phyloP scores from a whole-genome alignment of 1,284 basidiomycete species.

The Tylopilus sp. region DNA sequence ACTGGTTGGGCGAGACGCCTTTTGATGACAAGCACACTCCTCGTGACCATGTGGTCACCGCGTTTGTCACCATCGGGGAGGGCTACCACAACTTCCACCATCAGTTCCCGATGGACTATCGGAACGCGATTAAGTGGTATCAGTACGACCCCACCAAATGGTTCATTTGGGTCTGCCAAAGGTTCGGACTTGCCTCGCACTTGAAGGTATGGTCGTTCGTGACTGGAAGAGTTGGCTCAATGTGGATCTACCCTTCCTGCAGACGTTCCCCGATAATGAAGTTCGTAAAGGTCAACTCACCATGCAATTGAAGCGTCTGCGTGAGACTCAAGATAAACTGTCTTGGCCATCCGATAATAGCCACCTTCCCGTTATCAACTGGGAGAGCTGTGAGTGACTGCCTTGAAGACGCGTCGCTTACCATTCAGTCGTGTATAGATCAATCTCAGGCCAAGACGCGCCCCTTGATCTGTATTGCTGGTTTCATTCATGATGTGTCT shows the following conservation, averaged over 20 bases:
- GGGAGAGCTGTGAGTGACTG: slow-evolving; percentile 74
- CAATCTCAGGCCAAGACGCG: slow-evolving; percentile 73
- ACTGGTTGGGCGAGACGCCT: slow-evolving; percentile 89
- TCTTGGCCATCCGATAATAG: slow-evolving; percentile 77
- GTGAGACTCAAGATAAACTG: slow-evolving; percentile 66
- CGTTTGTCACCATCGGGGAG: slow-evolving; percentile 85
- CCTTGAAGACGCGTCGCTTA: slow-evolving; percentile 2
- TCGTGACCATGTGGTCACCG: slow-evolving; percentile 83
- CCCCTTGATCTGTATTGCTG: slow-evolving; percentile 77
- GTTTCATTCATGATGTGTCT: slow-evolving; percentile 88
- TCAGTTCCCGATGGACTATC: slow-evolving; percentile 92
- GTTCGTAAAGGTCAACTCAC: slow-evolving; percentile 88
- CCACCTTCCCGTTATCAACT: slow-evolving; percentile 77
- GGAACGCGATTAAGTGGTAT: slow-evolving; percentile 91
- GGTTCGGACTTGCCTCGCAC: slow-evolving; percentile 78
- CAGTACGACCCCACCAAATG: slow-evolving; percentile 90
- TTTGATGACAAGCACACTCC: slow-evolving; percentile 98
- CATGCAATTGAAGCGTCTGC: slow-evolving; percentile 86
- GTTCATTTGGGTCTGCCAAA: slow-evolving; percentile 73
- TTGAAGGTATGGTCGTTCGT: slow-evolving; percentile 54
- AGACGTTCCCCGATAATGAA: slow-evolving; percentile 90
- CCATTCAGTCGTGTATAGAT: slow-evolving; percentile 41
- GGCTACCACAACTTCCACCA: slow-evolving; percentile 98
- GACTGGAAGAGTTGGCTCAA: not conserved
- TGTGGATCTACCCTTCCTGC: not conserved